Evolutionary conservation across 371 early-diverging fungal species (phyloP).

Genomic region (Mortierella sp.): DNA sequence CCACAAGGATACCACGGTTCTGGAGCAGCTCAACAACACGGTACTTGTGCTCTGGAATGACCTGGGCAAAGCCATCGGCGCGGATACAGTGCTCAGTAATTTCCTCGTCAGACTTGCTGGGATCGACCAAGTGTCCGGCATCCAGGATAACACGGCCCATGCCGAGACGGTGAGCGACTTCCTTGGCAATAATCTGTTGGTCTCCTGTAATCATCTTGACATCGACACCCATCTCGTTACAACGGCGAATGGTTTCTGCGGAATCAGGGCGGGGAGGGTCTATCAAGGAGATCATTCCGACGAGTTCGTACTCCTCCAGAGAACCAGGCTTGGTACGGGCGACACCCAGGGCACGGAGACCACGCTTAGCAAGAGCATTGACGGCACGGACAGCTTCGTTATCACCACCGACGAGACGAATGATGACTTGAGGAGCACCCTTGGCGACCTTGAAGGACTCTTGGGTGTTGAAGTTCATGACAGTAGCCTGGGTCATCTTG

Average conservation of each 20-base stretch:
- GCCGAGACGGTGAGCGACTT: slow-evolving; percentile 88
- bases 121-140: slow-evolving; percentile 83
- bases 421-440: slow-evolving; percentile 96
- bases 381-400: slow-evolving; percentile 84
- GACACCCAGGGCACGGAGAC: slow-evolving; percentile 93
- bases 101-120: slow-evolving; percentile 86
- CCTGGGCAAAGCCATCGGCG: slow-evolving; percentile 96
- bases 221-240: slow-evolving; percentile 80
- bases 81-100: slow-evolving; percentile 69
- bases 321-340: slow-evolving; percentile 77
- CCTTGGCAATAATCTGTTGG: slow-evolving; percentile 90
- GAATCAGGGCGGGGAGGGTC: slow-evolving; percentile 89
- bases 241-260: slow-evolving; percentile 72
- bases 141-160: slow-evolving; percentile 85
- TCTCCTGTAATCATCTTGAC: slow-evolving; percentile 96
- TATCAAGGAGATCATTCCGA: slow-evolving; percentile 86
- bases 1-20: slow-evolving; percentile 80
- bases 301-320: slow-evolving; percentile 73
- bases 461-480: slow-evolving; percentile 75
- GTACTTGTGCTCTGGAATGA: slow-evolving; percentile 96
- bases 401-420: slow-evolving; percentile 85
- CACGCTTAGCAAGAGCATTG: slow-evolving; percentile 85
- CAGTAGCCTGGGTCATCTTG: slow-evolving; percentile 92
- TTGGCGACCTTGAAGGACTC: slow-evolving; percentile 89
- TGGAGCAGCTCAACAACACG: slow-evolving; percentile 92